A percentile compares a stretch with the other conserved stretches of the same genome.
These are phyloP conservation scores for Metarhizium album DNA, from an alignment of 2,329 filamentous ascomycete species.

Conservation along the genomic window DNA sequence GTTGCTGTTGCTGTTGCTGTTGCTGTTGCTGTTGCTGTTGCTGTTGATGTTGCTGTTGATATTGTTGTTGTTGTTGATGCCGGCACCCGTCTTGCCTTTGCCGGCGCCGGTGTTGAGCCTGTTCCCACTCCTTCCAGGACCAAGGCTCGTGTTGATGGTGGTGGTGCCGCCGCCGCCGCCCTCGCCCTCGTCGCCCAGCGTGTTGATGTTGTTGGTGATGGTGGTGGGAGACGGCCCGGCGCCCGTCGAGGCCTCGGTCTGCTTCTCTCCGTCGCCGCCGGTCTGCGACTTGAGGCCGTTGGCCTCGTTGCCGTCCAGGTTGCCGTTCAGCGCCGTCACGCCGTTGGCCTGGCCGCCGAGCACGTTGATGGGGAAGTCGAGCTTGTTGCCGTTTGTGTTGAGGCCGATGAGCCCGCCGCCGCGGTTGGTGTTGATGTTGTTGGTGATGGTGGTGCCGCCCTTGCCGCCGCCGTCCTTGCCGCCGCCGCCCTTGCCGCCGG, in stretches of 20 bases:
- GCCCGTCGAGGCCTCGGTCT: too few relatives aligned
- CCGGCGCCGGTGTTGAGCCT: background rate
- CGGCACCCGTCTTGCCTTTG: background rate
- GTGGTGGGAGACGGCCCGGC: too few relatives aligned
- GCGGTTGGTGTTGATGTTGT: background rate
- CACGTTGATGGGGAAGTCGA: conserved; percentile 1
- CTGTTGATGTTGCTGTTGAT: background rate
- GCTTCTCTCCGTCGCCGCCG: background rate
- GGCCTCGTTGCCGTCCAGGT: background rate
- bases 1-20: too few relatives aligned
- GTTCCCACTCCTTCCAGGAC: background rate
- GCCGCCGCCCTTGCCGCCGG: background rate
- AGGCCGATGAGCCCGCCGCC: background rate
- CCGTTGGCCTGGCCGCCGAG: background rate
- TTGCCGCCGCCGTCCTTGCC: background rate
- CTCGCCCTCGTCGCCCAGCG: too few relatives aligned
- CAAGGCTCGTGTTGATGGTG: too few relatives aligned
- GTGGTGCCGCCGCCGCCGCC: too few relatives aligned
- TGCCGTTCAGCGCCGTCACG: background rate
- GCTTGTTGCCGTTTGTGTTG: background rate
- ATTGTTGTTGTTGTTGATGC: background rate
- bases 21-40: background rate
- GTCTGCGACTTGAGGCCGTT: background rate
- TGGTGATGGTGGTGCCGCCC: background rate
- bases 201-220: too few relatives aligned